phyloP scores from a whole-genome alignment of 2,329 filamentous ascomycete species.

The Ophiostoma sp. region DNA sequence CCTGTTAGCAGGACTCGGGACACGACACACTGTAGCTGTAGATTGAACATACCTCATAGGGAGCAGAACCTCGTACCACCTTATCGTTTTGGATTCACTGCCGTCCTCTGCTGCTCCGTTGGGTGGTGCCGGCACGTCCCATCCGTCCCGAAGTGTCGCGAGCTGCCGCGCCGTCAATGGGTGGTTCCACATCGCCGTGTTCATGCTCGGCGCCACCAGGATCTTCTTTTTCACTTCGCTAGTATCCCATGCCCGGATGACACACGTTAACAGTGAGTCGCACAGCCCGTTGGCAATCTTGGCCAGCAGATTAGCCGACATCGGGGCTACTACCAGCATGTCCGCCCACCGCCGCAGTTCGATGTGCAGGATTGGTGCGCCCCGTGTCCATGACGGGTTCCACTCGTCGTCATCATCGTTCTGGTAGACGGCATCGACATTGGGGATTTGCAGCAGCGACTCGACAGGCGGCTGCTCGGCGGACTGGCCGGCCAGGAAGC shows the following conservation, averaged over 20 bases:
- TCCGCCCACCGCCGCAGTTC: conserved; percentile 76
- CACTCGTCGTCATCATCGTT: conserved; percentile 81
- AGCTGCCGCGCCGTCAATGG: conserved; percentile 73
- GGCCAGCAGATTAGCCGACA: conserved; percentile 79
- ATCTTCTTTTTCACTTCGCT: conserved; percentile 60
- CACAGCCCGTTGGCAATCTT: conserved; percentile 73
- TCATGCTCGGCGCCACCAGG: conserved; percentile 70
- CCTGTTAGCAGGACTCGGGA: neutral
- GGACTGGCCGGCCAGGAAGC: conserved; percentile 72
- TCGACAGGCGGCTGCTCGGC: conserved; percentile 67
- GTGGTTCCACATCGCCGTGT: conserved; percentile 84
- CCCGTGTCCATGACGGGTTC: conserved; percentile 66
- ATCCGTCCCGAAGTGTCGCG: conserved; percentile 63
- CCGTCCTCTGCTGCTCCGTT: neutral
- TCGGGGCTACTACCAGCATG: conserved; percentile 70
- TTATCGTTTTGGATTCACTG: neutral
- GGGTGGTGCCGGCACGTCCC: conserved; percentile 48
- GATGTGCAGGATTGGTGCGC: conserved; percentile 81
- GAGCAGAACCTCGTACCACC: conserved; percentile 64
- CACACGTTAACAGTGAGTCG: conserved; percentile 67
- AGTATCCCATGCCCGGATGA: conserved; percentile 84
- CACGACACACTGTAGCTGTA: neutral
- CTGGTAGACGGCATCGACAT: conserved; percentile 71
- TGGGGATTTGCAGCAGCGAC: conserved; percentile 53
- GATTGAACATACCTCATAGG: conserved; percentile 49